These are phyloP conservation scores for Microcyclospora pomicola DNA, from an alignment of 2,329 filamentous ascomycete species.

Conservation along the genomic window DNA sequence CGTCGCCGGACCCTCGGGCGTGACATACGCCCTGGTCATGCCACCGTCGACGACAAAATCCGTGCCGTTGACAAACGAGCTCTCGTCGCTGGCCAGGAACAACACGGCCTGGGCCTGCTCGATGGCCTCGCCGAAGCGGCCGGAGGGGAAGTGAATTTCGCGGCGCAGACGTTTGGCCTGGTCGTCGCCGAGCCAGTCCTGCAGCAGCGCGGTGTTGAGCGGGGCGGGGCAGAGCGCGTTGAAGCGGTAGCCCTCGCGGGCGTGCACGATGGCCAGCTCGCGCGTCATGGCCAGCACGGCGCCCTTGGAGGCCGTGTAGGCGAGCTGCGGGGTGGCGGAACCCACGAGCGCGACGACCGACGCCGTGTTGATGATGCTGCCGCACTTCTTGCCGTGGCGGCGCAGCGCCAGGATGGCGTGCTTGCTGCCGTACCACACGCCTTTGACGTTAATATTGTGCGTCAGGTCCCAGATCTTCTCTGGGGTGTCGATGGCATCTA, in stretches of 20 bases:
- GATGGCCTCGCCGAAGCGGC: conserved; percentile 82
- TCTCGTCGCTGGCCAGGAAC: conserved; percentile 77
- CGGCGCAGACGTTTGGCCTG: conserved; percentile 64
- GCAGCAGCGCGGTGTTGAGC: conserved; percentile 78
- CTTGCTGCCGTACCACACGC: conserved; percentile 94
- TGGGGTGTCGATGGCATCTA: conserved; percentile 61
- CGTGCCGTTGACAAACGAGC: conserved; percentile 76
- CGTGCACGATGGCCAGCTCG: conserved; percentile 84
- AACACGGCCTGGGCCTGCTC: conserved; percentile 84
- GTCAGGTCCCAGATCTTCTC: conserved; percentile 92
- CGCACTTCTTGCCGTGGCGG: conserved; percentile 62
- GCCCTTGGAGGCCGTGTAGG: conserved; percentile 89
- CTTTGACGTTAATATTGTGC: conserved; percentile 91
- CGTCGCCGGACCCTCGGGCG: conserved; percentile 43
- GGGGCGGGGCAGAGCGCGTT: conserved; percentile 84
- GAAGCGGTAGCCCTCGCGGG: conserved; percentile 77
- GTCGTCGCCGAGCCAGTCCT: conserved; percentile 89
- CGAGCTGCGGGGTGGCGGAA: conserved; percentile 74
- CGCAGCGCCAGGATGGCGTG: conserved; percentile 74
- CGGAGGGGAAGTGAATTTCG: conserved; percentile 79
- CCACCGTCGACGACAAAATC: conserved; percentile 95
- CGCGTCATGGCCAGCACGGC: conserved; percentile 81
- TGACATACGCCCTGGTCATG: conserved; percentile 82
- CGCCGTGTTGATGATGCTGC: conserved; percentile 83
- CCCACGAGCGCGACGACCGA: conserved; percentile 80